Conservation (phyloP, 768 basidiomycete species). For the Gautieria morchelliformis region DNA sequence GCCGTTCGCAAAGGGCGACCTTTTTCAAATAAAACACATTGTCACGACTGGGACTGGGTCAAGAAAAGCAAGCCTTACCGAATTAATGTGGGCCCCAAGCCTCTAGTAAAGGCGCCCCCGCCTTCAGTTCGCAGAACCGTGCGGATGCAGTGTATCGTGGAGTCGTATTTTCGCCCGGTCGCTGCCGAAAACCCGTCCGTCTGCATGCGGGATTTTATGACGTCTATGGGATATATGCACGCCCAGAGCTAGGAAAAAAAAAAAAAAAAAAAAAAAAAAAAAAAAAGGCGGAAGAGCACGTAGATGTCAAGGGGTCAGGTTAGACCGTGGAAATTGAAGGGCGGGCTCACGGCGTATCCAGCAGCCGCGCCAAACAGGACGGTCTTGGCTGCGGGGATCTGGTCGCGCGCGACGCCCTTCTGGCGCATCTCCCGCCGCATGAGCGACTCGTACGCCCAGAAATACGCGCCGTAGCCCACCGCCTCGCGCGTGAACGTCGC, state of each 20-base stretch:
- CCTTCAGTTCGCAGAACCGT: slow-evolving; percentile 82
- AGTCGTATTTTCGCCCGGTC: slow-evolving; percentile 74
- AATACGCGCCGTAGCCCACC: slow-evolving; percentile 78
- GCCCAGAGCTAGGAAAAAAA: slow-evolving; percentile 57
- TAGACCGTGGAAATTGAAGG: not conserved
- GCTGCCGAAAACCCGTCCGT: slow-evolving; percentile 78
- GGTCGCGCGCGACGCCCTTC: slow-evolving; percentile 61
- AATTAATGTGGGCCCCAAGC: slow-evolving; percentile 87
- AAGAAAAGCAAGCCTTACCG: slow-evolving; percentile 44
- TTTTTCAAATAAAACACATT: slow-evolving; percentile 22
- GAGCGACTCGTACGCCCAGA: slow-evolving; percentile 86
- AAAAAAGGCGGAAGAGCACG: no score
- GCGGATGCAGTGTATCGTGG: slow-evolving; percentile 72
- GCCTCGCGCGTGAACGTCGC: slow-evolving; percentile 82
- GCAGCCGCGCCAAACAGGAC: slow-evolving; percentile 86
- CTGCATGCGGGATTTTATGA: slow-evolving; percentile 94
- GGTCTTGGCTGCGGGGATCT: slow-evolving; percentile 69
- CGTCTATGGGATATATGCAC: slow-evolving; percentile 92
- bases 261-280: slow-evolving; percentile 6
- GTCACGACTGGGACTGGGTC: not conserved
- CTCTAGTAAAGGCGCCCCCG: slow-evolving; percentile 76
- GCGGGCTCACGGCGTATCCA: slow-evolving; percentile 70
- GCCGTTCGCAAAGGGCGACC: slow-evolving; percentile 93
- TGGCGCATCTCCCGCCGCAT: slow-evolving; percentile 77
- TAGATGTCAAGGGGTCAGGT: not conserved